A percentile compares a stretch with the other conserved stretches of the same genome.
These are phyloP conservation scores for Paracoccidioides lutzii DNA, from an alignment of 2,329 filamentous ascomycete genomes.

Conservation along the genomic window DNA sequence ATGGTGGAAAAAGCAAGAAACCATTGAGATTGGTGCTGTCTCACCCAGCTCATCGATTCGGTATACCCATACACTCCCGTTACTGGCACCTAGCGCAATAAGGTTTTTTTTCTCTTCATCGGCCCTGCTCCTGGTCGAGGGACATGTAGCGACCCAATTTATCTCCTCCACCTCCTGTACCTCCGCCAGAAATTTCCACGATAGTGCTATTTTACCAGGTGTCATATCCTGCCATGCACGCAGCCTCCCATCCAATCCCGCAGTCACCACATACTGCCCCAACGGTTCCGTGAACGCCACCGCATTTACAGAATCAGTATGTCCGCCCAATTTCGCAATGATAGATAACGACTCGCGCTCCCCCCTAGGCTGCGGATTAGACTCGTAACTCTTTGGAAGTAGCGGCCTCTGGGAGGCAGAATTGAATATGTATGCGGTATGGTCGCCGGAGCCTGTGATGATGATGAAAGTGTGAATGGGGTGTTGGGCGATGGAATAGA, in stretches of 20 bases:
- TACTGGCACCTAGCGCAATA: constrained; percentile 72
- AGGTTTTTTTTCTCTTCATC: constrained; percentile 55
- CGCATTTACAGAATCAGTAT: constrained; percentile 81
- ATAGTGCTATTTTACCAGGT: constrained; percentile 35
- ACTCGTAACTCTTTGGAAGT: constrained; percentile 63
- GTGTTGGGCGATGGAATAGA: constrained; percentile 92
- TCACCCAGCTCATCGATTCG: constrained; percentile 58
- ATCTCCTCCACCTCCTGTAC: constrained; percentile 87
- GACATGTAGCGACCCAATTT: constrained; percentile 75
- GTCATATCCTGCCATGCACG: constrained; percentile 51
- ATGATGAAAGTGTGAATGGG: constrained; percentile 64
- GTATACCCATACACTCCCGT: constrained; percentile 94
- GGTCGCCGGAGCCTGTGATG: constrained; percentile 76
- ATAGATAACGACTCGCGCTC: constrained; percentile 49
- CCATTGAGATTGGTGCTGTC: constrained; percentile 56
- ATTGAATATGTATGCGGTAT: constrained; percentile 79
- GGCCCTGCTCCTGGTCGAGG: constrained; percentile 36
- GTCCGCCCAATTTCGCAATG: constrained; percentile 69
- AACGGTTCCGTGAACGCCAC: constrained; percentile 70
- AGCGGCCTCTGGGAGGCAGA: constrained; percentile 54
- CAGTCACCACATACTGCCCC: constrained; percentile 76
- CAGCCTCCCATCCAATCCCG: constrained; percentile 73
- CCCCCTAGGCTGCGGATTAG: constrained; percentile 46
- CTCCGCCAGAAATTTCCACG: constrained; percentile 59
- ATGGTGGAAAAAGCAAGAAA: constrained; percentile 88